A percentile compares a stretch with the other conserved stretches of the same genome.
phyloP scores from a whole-genome alignment of 2,329 filamentous ascomycete genomes.

The Pseudogymnoascus sp. region DNA sequence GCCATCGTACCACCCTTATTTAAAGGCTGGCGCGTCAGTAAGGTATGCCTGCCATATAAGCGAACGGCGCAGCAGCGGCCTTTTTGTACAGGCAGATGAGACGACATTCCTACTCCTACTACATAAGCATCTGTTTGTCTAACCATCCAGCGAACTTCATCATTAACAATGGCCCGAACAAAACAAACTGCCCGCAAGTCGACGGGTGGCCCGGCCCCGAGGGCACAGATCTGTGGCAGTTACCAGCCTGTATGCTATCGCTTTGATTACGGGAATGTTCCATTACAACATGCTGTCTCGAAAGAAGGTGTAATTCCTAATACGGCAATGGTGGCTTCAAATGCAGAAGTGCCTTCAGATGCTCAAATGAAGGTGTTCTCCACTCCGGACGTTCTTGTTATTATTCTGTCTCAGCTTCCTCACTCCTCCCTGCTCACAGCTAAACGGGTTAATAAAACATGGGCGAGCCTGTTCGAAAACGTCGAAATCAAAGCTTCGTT shows the following conservation, averaged over 20 bases:
- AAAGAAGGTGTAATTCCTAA: not conserved
- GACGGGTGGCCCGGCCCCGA: not conserved
- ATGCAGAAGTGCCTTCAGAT: not conserved
- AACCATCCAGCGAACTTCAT: not conserved
- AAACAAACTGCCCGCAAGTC: not conserved
- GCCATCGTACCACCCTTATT: no score
- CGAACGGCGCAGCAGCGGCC: no score
- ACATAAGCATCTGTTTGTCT: not conserved
- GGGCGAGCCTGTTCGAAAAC: conserved; percentile 10
- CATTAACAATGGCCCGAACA: not conserved
- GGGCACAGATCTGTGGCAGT: not conserved
- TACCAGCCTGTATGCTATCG: not conserved
- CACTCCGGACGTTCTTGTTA: conserved; percentile 10
- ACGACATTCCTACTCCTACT: not conserved
- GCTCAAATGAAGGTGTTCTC: conserved; percentile 11
- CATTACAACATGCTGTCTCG: not conserved
- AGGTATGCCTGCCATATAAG: no score
- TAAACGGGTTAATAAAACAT: conserved; percentile 11
- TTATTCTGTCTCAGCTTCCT: conserved; percentile 12
- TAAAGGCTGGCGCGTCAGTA: no score
- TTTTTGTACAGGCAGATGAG: no score
- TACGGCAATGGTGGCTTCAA: not conserved
- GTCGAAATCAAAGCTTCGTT: conserved; percentile 11
- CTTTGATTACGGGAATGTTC: not conserved
- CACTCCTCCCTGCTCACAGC: conserved; percentile 11